Percentiles rank a stretch among this genome's conserved stretches.
phyloP scores from a whole-genome alignment of 75 land plant species.

The Ceratopteris richardii region DNA sequence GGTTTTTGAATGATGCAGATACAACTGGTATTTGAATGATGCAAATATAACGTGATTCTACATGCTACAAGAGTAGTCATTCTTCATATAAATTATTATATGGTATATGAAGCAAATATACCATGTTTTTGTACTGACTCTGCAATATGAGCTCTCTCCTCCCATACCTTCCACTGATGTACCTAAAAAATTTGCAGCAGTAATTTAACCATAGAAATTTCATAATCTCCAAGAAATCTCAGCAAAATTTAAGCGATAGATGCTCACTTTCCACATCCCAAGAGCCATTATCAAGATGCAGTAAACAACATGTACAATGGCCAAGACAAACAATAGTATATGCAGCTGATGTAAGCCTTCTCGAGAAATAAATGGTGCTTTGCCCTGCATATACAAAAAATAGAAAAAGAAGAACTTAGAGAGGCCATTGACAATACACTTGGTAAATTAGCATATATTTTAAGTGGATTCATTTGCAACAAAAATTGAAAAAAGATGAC shows the following conservation, averaged over 20 bases:
- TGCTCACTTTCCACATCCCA: slow-evolving; percentile 51
- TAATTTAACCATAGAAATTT: not conserved
- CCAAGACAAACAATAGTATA: slow-evolving; percentile 80
- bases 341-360: slow-evolving; percentile 79
- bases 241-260: too few species aligned
- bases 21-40: too few species aligned
- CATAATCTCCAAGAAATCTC: not conserved
- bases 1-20: too few species aligned
- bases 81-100: too few species aligned
- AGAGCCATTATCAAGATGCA: slow-evolving; percentile 55
- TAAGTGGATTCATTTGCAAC: too few species aligned
- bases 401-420: too few species aligned
- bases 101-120: too few species aligned
- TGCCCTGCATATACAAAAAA: slow-evolving; percentile 32
- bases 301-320: slow-evolving; percentile 72
- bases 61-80: too few species aligned
- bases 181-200: slow-evolving; percentile 3
- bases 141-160: slow-evolving; percentile 5
- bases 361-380: slow-evolving; percentile 56
- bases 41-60: too few species aligned
- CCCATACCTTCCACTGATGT: slow-evolving; percentile 13
- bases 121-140: not conserved
- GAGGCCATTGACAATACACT: too few species aligned
- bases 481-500: too few species aligned
- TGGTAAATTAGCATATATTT: too few species aligned